Conservation (phyloP, 2,329 filamentous ascomycete genomes). For the Trichoderma endophyticum region DNA sequence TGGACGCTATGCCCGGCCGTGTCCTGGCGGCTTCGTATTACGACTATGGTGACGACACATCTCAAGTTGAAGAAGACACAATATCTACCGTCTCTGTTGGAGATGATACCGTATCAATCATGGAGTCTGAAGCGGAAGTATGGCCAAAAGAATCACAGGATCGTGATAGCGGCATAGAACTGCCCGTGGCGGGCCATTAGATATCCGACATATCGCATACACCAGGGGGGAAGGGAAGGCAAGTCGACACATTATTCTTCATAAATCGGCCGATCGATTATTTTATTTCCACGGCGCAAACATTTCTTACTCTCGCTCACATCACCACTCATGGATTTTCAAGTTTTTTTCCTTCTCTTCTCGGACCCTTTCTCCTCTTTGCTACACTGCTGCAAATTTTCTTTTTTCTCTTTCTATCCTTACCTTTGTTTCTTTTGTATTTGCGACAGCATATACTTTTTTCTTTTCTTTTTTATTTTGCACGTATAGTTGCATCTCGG, state of each 20-base stretch:
- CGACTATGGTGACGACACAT: constrained; percentile 37
- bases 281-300: neutral
- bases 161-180: constrained; percentile 52
- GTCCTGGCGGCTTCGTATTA: constrained; percentile 70
- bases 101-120: constrained; percentile 25
- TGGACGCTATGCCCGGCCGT: constrained; percentile 65
- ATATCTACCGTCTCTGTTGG: constrained; percentile 24
- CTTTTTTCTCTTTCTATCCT: neutral
- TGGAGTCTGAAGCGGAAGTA: constrained; percentile 25
- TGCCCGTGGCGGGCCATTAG: constrained; percentile 41
- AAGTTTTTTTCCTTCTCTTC: neutral
- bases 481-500: constrained; percentile 12
- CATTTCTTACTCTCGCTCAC: neutral
- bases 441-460: constrained; percentile 16
- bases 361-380: neutral
- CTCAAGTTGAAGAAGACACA: constrained; percentile 22
- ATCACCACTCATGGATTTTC: constrained; percentile 13
- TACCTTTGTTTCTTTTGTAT: constrained; percentile 1
- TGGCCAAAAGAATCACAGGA: constrained; percentile 44
- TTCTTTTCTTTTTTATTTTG: neutral
- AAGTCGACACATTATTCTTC: neutral
- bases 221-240: neutral
- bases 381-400: constrained; percentile 2
- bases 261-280: neutral
- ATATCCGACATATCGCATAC: neutral